These are phyloP conservation scores for Glonium stellatum DNA, from an alignment of 495 filamentous ascomycete species.

Conservation along the genomic window DNA sequence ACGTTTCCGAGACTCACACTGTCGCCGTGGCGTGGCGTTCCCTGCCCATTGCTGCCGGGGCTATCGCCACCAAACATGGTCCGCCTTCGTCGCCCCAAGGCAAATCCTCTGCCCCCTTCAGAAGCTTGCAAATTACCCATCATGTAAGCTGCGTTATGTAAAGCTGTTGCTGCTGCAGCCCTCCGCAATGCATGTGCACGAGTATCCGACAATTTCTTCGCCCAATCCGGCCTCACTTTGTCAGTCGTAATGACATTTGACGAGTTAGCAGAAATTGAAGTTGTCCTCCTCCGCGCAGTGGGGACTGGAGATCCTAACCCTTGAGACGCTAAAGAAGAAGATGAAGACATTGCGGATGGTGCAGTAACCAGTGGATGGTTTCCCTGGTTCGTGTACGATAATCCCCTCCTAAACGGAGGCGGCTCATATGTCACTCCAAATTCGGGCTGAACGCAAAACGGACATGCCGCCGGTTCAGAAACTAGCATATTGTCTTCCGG, in stretches of 20 bases:
- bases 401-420: conserved; percentile 78
- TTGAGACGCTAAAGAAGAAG: conserved; percentile 52
- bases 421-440: conserved; percentile 90
- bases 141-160: conserved; percentile 92
- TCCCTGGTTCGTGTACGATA: conserved; percentile 56
- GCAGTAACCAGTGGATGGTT: conserved; percentile 42
- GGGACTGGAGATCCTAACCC: conserved; percentile 39
- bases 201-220: conserved; percentile 78
- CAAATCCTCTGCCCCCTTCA: conserved; percentile 40
- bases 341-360: conserved; percentile 67
- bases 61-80: conserved; percentile 37
- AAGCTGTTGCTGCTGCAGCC: conserved; percentile 85
- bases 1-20: conserved; percentile 16
- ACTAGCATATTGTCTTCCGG: conserved; percentile 61
- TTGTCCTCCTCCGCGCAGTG: conserved; percentile 57
- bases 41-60: conserved; percentile 34
- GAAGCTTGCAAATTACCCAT: conserved; percentile 58
- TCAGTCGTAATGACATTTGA: conserved; percentile 86
- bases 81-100: conserved; percentile 35
- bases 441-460: conserved; percentile 90
- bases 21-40: conserved; percentile 29
- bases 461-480: conserved; percentile 87
- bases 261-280: conserved; percentile 73
- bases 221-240: conserved; percentile 87
- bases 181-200: conserved; percentile 75